A percentile compares a stretch with the other conserved stretches of the same genome.
Evolutionary conservation across 768 basidiomycete genomes (phyloP).

Genomic region (Dacryopinax spathularia): DNA sequence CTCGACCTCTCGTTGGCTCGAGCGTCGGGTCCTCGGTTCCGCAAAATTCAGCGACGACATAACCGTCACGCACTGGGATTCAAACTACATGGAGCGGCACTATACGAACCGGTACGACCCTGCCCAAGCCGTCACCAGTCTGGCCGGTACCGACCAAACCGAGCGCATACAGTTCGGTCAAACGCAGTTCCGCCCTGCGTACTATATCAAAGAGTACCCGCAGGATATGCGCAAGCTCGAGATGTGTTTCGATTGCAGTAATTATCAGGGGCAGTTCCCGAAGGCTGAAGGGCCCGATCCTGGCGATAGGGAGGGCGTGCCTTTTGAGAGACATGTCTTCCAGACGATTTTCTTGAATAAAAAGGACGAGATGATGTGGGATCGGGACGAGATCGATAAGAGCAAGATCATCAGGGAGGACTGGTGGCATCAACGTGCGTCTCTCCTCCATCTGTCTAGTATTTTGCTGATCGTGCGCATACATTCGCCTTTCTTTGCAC

Average conservation of each 20-base stretch:
- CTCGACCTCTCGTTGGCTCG: slow-evolving; percentile 26
- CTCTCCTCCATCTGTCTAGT: neutral
- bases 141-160: slow-evolving; percentile 15
- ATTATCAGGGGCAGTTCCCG: slow-evolving; percentile 35
- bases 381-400: slow-evolving; percentile 28
- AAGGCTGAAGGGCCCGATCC: slow-evolving; percentile 17
- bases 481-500: too few relatives aligned
- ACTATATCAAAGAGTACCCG: slow-evolving; percentile 34
- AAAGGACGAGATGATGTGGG: slow-evolving; percentile 30
- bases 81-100: slow-evolving; percentile 33
- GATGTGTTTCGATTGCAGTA: slow-evolving; percentile 39
- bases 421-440: slow-evolving; percentile 36
- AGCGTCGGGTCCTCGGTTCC: slow-evolving; percentile 30
- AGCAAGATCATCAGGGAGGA: slow-evolving; percentile 31
- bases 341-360: slow-evolving; percentile 38
- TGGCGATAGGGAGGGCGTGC: slow-evolving; percentile 18
- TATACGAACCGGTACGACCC: slow-evolving; percentile 29
- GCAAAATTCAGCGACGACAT: slow-evolving; percentile 32
- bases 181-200: slow-evolving; percentile 32
- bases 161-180: slow-evolving; percentile 27
- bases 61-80: slow-evolving; percentile 37
- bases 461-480: neutral
- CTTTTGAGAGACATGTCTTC: slow-evolving; percentile 33
- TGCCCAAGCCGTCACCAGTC: slow-evolving; percentile 25
- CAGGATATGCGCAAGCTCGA: slow-evolving; percentile 34